Evolutionary conservation across 495 filamentous ascomycete genomes (phyloP).

Genomic region (Aspergillus bertholletiae): DNA sequence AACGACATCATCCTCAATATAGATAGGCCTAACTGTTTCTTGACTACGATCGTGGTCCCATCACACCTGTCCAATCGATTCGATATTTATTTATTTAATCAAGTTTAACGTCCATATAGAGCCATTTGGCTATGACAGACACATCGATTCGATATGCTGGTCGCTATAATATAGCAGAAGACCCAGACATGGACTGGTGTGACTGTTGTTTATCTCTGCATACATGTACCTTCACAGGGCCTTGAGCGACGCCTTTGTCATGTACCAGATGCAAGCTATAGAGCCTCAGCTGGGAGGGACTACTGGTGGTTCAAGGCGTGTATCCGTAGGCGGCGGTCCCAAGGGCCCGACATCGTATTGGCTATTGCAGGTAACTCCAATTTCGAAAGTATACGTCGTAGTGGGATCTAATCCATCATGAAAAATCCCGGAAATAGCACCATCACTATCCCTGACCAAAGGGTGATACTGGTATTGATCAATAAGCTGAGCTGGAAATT

Average conservation of each 20-base stretch:
- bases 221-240: neutral
- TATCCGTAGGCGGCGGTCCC: neutral
- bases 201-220: neutral
- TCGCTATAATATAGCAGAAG: conserved; percentile 2
- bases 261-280: neutral
- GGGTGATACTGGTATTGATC: neutral
- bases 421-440: conserved; percentile 6
- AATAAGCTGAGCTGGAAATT: neutral
- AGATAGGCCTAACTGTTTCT: conserved; percentile 1
- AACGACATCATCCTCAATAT: neutral
- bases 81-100: too few species aligned
- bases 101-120: too few species aligned
- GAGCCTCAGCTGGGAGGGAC: neutral
- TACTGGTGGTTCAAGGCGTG: neutral
- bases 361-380: conserved; percentile 1
- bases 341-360: neutral
- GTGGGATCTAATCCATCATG: neutral
- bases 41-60: conserved; percentile 8
- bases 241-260: neutral
- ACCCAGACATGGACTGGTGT: conserved; percentile 3
- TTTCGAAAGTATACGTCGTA: neutral
- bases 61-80: conserved; percentile 12
- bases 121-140: too few species aligned
- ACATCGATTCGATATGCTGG: conserved; percentile 6
- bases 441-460: neutral